Evolutionary conservation across 169 alveolate genomes (phyloP), one percentile per base, ranked within the genome.

Genomic region (Eimeria nieschulzi): DNA sequence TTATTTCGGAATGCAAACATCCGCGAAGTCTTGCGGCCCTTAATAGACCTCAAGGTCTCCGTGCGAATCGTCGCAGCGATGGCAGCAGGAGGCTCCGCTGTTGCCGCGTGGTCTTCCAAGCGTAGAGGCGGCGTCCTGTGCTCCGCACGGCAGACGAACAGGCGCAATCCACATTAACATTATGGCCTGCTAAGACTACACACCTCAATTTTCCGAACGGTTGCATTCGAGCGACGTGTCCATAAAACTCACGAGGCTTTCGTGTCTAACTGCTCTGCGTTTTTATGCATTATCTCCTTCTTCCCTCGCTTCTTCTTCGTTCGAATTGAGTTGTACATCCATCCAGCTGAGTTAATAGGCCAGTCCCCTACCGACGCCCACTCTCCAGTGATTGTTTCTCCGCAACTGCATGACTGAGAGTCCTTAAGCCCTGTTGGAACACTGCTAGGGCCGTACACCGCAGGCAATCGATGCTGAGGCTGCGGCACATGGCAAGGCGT

Each of bases 81-180:
- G 7, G 73, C 76, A n/a, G 82, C 68, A 8, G 91, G 83, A 46
- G 91, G 91, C 91, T 84, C 83, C 59, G 91, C 63, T 46, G 72
- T 55, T 9, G 59, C 56, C 21, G 59, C 7, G 39, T 76, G 83
- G 83, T 84, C 91, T 33, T 66, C 91, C 5, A 84, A 72, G 7
- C 91, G 91, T 17, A 84, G 75, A 9, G 83, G 91, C 8, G 91
- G 91, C 21, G 17, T 21, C 64, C 91, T 83, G 66, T 3, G 66
- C 46, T 56, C 46, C 75, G 21, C 13, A 59, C 66, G 21, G 21
- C 46, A 33, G 46, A 33, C 46, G 46, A 33, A 33, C 46, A 33
- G 46, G 46, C 46, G 46, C 46, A 33, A 59, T 59, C 68, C 68
- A 59, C n/a, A 59, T 59, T 33, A 33, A 33, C 0, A 33, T 33